Conservation (phyloP, 2,329 filamentous ascomycete species). For the Dactylellina drechsleri region DNA sequence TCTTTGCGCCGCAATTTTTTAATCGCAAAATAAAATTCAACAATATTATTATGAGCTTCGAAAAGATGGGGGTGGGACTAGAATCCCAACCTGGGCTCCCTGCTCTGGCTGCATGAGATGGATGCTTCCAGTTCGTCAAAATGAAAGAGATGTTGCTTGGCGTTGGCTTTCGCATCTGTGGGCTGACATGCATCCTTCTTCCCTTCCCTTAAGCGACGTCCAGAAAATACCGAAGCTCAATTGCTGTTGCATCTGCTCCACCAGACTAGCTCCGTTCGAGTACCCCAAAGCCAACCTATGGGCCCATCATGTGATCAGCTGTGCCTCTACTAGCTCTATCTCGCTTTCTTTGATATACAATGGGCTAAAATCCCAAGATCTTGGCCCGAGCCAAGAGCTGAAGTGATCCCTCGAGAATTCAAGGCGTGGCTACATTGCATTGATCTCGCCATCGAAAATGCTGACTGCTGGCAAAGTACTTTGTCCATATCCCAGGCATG, state of each 20-base stretch:
- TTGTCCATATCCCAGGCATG: too few relatives aligned
- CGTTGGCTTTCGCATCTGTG: slow-evolving; percentile 14
- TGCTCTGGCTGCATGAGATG: slow-evolving; percentile 13
- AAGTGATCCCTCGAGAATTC: too few relatives aligned
- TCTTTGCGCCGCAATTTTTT: too few relatives aligned
- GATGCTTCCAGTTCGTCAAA: slow-evolving; percentile 41
- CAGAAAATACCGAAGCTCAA: background rate
- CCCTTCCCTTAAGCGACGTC: slow-evolving; percentile 9
- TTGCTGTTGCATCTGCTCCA: background rate
- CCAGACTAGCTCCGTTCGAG: too few relatives aligned
- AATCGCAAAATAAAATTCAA: too few relatives aligned
- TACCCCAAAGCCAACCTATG: background rate
- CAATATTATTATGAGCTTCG: too few relatives aligned
- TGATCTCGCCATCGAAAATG: too few relatives aligned
- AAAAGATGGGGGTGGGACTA: slow-evolving; percentile 8
- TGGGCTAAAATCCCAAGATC: too few relatives aligned
- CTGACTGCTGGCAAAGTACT: background rate
- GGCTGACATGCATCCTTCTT: slow-evolving; percentile 42
- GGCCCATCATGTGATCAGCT: background rate
- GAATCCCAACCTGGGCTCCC: slow-evolving; percentile 13
- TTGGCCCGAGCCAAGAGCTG: too few relatives aligned
- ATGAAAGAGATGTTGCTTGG: background rate
- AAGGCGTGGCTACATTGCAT: too few relatives aligned
- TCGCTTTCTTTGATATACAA: too few relatives aligned
- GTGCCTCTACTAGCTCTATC: background rate